Conservation (phyloP, 1,284 basidiomycete genomes). For the Microbotryum lychnidis-dioicae region DNA sequence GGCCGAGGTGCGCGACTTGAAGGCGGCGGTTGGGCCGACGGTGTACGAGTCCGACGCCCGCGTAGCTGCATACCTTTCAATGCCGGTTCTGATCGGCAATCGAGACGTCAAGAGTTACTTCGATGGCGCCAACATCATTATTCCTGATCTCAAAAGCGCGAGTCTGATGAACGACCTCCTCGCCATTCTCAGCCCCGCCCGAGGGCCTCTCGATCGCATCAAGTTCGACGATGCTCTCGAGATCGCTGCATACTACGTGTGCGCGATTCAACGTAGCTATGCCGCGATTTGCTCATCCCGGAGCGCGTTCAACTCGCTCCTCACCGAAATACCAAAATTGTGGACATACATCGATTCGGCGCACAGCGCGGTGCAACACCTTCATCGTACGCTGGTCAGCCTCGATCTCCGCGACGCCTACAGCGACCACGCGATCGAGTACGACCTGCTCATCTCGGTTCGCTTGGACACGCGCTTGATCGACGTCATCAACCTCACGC, state of each 20-base stretch:
- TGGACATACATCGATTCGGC: conserved; percentile 25
- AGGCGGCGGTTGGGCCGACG: conserved; percentile 17
- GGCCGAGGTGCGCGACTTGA: conserved; percentile 12
- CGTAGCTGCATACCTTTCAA: conserved; percentile 18
- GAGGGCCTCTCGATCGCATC: conserved; percentile 6
- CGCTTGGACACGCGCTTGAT: conserved; percentile 26
- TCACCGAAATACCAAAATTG: conserved; percentile 6
- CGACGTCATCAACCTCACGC: conserved; percentile 26
- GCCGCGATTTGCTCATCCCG: conserved; percentile 10
- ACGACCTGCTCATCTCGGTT: conserved; percentile 27
- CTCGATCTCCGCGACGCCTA: conserved; percentile 11
- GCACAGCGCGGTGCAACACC: conserved; percentile 18
- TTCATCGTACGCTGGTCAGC: conserved; percentile 13
- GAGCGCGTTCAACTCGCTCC: conserved; percentile 3
- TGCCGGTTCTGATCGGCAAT: conserved; percentile 20
- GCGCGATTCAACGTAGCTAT: conserved; percentile 22
- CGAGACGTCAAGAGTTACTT: conserved; percentile 23
- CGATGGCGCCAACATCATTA: conserved; percentile 20
- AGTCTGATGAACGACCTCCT: conserved; percentile 16
- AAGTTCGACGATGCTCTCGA: conserved; percentile 22
- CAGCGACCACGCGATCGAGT: conserved; percentile 17
- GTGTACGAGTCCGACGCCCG: conserved; percentile 29
- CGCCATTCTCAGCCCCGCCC: conserved; percentile 11
- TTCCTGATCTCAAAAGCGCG: conserved; percentile 21
- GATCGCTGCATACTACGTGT: conserved; percentile 24